phyloP scores from a whole-genome alignment of 768 basidiomycete genomes.

The Naganishia vaughanmartiniae region DNA sequence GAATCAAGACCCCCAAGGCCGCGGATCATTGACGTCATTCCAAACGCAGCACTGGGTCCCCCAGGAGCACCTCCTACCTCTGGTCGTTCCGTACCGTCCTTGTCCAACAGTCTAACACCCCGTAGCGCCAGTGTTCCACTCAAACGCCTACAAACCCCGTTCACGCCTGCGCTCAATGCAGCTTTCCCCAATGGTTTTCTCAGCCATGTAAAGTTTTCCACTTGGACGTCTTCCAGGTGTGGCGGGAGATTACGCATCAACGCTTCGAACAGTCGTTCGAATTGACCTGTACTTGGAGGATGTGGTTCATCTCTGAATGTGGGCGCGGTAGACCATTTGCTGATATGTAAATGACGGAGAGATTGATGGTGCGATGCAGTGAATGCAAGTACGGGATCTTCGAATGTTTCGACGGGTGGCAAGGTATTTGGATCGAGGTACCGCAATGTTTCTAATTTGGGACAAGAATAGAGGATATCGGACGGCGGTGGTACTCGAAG shows the following conservation, averaged over 20 bases:
- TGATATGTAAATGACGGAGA: conserved; percentile 38
- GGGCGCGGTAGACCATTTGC: conserved; percentile 36
- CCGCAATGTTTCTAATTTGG: conserved; percentile 36
- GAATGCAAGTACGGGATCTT: conserved; percentile 9
- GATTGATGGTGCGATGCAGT: conserved; percentile 32
- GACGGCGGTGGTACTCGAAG: conserved; percentile 33
- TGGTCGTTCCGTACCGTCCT: conserved; percentile 42
- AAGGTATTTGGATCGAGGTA: conserved; percentile 34
- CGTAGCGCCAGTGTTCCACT: conserved; percentile 8
- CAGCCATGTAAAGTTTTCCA: conserved; percentile 45
- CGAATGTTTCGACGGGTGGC: conserved; percentile 31
- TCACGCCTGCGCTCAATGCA: conserved; percentile 43
- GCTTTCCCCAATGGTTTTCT: conserved; percentile 39
- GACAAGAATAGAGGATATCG: conserved; percentile 38
- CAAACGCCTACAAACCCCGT: conserved; percentile 37
- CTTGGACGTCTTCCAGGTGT: conserved; percentile 32
- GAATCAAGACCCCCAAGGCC: not conserved
- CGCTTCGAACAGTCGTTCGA: conserved; percentile 22
- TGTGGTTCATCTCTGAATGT: conserved; percentile 14
- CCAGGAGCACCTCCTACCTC: conserved; percentile 9
- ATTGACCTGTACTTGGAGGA: conserved; percentile 14
- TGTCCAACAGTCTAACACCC: conserved; percentile 42
- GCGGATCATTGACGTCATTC: conserved; percentile 3
- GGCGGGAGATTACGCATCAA: conserved; percentile 20
- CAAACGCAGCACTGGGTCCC: not conserved